Evolutionary conservation across 352 stramenopile genomes (phyloP).

Genomic region (Phytophthora citricola): DNA sequence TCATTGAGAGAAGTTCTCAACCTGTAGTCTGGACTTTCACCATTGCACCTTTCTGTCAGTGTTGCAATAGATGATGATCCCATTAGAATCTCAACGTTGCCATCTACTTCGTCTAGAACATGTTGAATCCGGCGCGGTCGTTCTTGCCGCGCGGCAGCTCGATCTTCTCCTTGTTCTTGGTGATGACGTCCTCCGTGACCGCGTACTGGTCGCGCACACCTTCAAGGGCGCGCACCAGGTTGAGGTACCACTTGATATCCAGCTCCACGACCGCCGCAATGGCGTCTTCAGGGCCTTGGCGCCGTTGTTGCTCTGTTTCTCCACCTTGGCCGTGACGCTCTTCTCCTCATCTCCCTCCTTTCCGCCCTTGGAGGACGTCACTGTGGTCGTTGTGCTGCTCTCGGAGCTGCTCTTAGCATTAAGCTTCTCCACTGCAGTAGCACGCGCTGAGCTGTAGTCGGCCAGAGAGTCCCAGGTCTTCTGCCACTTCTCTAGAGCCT

Average conservation of each 20-base stretch:
- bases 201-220: constrained; percentile 82
- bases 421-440: constrained; percentile 75
- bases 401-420: constrained; percentile 71
- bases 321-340: constrained; percentile 59
- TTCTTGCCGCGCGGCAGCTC: constrained; percentile 67
- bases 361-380: constrained; percentile 60
- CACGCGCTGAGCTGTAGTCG: constrained; percentile 74
- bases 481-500: constrained; percentile 68
- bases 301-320: constrained; percentile 56
- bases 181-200: constrained; percentile 68
- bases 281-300: constrained; percentile 55
- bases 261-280: constrained; percentile 74
- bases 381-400: constrained; percentile 61
- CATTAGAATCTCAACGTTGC: constrained; percentile 3
- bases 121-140: constrained; percentile 77
- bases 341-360: constrained; percentile 83
- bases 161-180: constrained; percentile 89
- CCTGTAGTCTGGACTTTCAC: constrained; percentile 1
- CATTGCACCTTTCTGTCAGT: constrained; percentile 15
- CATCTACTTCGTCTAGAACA: constrained; percentile 61
- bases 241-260: constrained; percentile 89
- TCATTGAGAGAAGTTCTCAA: too few relatives aligned
- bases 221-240: constrained; percentile 72
- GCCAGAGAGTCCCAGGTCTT: constrained; percentile 79
- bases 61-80: constrained; percentile 1